Conservation (phyloP, 2,329 filamentous ascomycete species). For the Teratosphaeria gauchensis region DNA sequence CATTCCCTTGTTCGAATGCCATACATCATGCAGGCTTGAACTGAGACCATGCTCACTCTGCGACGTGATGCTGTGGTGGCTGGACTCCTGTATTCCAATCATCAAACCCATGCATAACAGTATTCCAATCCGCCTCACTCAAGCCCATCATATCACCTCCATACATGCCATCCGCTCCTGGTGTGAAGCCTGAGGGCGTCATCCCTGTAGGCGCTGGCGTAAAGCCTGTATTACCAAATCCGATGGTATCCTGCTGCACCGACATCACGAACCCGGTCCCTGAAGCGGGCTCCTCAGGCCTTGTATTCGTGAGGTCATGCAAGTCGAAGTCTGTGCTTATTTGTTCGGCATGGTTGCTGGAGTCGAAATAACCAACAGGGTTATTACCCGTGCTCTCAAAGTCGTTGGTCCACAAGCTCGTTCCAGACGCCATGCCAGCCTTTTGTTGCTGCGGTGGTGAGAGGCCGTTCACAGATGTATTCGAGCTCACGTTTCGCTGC, state of each 20-base stretch:
- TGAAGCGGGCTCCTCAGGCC: slow-evolving; percentile 6
- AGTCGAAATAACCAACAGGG: background rate
- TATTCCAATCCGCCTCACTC: slow-evolving; percentile 23
- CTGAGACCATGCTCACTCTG: background rate
- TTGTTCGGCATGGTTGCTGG: background rate
- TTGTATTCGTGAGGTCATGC: slow-evolving; percentile 7
- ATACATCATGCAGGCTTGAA: background rate
- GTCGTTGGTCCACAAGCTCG: background rate
- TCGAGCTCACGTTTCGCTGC: slow-evolving; percentile 16
- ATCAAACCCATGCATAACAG: slow-evolving; percentile 18
- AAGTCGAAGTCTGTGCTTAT: slow-evolving; percentile 12
- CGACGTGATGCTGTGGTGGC: background rate
- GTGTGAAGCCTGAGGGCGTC: slow-evolving; percentile 5
- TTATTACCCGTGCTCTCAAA: background rate
- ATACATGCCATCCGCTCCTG: background rate
- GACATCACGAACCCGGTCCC: slow-evolving; percentile 3
- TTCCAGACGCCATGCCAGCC: background rate
- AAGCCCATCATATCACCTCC: slow-evolving; percentile 19
- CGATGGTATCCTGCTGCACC: background rate
- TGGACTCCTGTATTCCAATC: slow-evolving; percentile 1
- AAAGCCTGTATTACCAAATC: slow-evolving; percentile 6
- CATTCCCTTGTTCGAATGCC: background rate
- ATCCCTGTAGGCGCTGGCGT: slow-evolving; percentile 12
- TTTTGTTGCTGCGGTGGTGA: slow-evolving; percentile 16
- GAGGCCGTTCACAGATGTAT: slow-evolving; percentile 18